Conservation (phyloP, 495 filamentous ascomycete genomes). For the Talaromyces trachyspermus region DNA sequence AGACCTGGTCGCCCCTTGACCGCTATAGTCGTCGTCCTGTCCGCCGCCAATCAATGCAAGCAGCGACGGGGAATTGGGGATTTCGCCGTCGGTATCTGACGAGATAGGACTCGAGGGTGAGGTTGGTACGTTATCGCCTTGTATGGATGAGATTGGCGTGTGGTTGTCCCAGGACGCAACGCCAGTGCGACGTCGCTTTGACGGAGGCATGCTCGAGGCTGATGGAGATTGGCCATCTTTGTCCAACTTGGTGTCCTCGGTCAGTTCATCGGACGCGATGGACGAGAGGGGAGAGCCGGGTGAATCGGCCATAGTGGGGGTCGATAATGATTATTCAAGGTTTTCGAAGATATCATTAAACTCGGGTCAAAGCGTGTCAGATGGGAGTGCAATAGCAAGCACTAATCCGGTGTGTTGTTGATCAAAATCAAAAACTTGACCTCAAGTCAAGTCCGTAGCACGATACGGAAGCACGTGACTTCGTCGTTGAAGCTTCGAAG, state of each 20-base stretch:
- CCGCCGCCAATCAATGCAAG: slow-evolving; percentile 44
- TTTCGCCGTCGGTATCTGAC: slow-evolving; percentile 77
- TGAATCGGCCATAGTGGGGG: slow-evolving; percentile 37
- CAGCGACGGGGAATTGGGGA: slow-evolving; percentile 45
- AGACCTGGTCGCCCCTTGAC: slow-evolving; percentile 75
- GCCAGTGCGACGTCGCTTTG: slow-evolving; percentile 46
- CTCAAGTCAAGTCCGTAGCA: background rate
- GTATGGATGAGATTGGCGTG: slow-evolving; percentile 37
- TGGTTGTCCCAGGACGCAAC: slow-evolving; percentile 42
- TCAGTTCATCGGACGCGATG: slow-evolving; percentile 40
- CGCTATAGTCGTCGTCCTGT: slow-evolving; percentile 71
- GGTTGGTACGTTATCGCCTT: slow-evolving; percentile 32
- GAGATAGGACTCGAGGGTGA: slow-evolving; percentile 57
- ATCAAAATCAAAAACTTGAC: too few relatives aligned
- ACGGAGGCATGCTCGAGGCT: slow-evolving; percentile 39
- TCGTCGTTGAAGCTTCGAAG: slow-evolving; percentile 1
- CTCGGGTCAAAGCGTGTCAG: background rate
- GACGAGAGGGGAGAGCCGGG: slow-evolving; percentile 46
- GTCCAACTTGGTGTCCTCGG: slow-evolving; percentile 40
- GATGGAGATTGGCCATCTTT: slow-evolving; percentile 31
- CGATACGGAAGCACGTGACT: background rate
- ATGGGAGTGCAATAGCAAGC: too few relatives aligned
- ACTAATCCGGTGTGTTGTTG: too few relatives aligned
- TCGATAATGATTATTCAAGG: background rate
- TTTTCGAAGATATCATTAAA: background rate